These are phyloP conservation scores for Hippophae gyantsensis DNA, from an alignment of 306 rosid species.

Conservation along the genomic window DNA sequence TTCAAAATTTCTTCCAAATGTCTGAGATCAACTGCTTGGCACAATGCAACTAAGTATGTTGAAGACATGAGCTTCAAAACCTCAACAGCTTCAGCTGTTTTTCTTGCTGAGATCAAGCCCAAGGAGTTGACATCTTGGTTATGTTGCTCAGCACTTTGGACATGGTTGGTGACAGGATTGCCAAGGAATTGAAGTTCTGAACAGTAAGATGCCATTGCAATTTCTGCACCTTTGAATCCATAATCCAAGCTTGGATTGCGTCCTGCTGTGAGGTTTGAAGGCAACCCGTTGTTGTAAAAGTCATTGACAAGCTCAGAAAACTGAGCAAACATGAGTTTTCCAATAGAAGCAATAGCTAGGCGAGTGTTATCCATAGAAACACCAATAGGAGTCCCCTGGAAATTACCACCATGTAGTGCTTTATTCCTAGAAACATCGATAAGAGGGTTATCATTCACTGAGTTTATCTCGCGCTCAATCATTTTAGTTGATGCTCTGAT, in stretches of 20 bases:
- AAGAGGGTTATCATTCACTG: constrained; percentile 84
- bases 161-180: constrained; percentile 88
- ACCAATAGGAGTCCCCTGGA: constrained; percentile 95
- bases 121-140: constrained; percentile 92
- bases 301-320: constrained; percentile 94
- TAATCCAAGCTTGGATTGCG: constrained; percentile 81
- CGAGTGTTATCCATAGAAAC: constrained; percentile 90
- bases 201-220: constrained; percentile 95
- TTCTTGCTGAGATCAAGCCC: constrained; percentile 71
- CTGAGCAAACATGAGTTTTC: constrained; percentile 84
- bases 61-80: constrained; percentile 77
- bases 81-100: constrained; percentile 72
- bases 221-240: constrained; percentile 83
- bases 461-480: constrained; percentile 93
- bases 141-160: constrained; percentile 92
- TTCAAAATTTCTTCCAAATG: constrained; percentile 75
- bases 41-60: constrained; percentile 67
- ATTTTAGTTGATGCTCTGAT: constrained; percentile 64
- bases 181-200: constrained; percentile 86
- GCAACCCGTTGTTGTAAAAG: constrained; percentile 75
- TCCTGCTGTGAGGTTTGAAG: constrained; percentile 68
- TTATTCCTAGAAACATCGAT: constrained; percentile 84
- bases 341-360: constrained; percentile 69
- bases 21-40: constrained; percentile 82
- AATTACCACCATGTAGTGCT: constrained; percentile 88